Base-by-base conservation (phyloP, 192 early-diverging fungal genomes). In the Spizellomyces punctatus region DNA sequence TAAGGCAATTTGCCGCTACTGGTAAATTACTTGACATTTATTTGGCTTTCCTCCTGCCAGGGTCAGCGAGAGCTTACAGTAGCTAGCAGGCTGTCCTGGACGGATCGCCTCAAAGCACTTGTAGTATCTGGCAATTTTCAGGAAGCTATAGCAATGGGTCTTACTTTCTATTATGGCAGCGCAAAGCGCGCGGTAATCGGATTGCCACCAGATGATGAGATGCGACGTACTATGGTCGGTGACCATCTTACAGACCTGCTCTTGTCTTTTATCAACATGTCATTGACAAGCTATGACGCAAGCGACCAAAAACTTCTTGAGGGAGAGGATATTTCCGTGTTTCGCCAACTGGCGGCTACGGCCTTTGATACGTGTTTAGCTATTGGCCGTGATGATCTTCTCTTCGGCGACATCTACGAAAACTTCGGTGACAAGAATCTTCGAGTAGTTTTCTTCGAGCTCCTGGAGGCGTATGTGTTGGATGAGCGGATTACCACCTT, bases 331-430 rank as follows among this genome's bases (percentile, higher is more conserved):
- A 43, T 57, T 12, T 60, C 60, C 17, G 58, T 59, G 9, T 75
- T 72, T 17, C 46, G 63, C 27, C 63, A 78, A 12, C 46, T 82
- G 10, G 69, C 77, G 17, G 69, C n/a, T 8, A 61, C 73, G 6
- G 60, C 79, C 27, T 73, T 86, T 49, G 63, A 64, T 21, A 74
- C 74, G 7, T 83, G 80, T 42, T 56, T 81, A 7, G 45, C 72
- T 41, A 78, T 83, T 63, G 61, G 67, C 3, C 64, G 70, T 19
- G 74, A 72, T 21, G 79, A 85, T 36, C 63, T 86, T 10, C 63
- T 86, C 12, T 85, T 85, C 72, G 76, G 72, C 10, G 83, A 86
- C 27, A 76, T 86, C 10, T 86, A 71, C 42, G 84, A 86, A 6
- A 52, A 59, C 12, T 86, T 84, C 69, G 55, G 50, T 54, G 79